phyloP scores from a whole-genome alignment of 1,284 basidiomycete genomes.

The Sporisorium scitamineum region DNA sequence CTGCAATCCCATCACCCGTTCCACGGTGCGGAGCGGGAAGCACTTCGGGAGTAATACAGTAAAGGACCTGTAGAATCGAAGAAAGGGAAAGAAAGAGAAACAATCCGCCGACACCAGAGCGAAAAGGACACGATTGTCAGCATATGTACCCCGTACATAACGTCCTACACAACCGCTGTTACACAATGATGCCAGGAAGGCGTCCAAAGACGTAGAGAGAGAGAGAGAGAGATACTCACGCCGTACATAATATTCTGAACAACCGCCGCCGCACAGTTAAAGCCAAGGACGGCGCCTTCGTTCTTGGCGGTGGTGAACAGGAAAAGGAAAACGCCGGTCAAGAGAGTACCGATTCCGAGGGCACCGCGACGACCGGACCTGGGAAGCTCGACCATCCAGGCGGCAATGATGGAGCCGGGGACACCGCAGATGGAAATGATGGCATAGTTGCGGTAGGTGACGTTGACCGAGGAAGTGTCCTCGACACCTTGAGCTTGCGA shows the following conservation, averaged over 20 bases:
- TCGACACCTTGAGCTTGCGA: constrained; percentile 30
- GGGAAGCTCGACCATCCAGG: constrained; percentile 66
- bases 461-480: constrained; percentile 23
- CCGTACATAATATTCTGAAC: constrained; percentile 62
- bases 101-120: too few relatives aligned
- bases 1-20: constrained; percentile 65
- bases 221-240: constrained; percentile 1
- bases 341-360: constrained; percentile 64
- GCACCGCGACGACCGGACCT: constrained; percentile 65
- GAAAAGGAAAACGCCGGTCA: constrained; percentile 68
- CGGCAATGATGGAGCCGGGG: constrained; percentile 66
- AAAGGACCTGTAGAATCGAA: constrained; percentile 30
- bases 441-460: constrained; percentile 66
- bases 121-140: too few relatives aligned
- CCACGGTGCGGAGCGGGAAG: constrained; percentile 67
- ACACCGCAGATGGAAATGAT: constrained; percentile 68
- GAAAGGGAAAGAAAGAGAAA: neutral
- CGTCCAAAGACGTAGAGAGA: neutral
- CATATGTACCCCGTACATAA: neutral
- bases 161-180: neutral
- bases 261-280: constrained; percentile 61
- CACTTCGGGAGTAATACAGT: constrained; percentile 64
- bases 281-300: constrained; percentile 55
- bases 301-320: constrained; percentile 59
- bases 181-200: neutral